Conservation (phyloP, 176 grass and related monocot genomes). For the Raddia guianensis region DNA sequence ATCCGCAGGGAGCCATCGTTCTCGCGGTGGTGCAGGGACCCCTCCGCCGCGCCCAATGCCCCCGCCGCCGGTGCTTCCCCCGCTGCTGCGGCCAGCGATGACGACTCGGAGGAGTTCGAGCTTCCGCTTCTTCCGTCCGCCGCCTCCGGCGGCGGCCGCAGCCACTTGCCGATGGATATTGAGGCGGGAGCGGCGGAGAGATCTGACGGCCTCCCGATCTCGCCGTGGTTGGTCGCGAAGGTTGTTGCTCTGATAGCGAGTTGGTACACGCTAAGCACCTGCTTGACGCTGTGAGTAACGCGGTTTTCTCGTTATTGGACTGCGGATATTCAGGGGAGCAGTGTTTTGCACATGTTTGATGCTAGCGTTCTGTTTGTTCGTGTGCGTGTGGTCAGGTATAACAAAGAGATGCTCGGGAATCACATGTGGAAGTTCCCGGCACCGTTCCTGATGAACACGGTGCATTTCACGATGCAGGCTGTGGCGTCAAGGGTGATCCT, state of each 20-base stretch:
- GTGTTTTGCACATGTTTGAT: slow-evolving; percentile 37
- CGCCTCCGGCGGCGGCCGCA: slow-evolving; percentile 15
- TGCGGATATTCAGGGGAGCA: slow-evolving; percentile 14
- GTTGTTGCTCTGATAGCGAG: slow-evolving; percentile 68
- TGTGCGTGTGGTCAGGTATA: slow-evolving; percentile 73
- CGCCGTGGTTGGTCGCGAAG: slow-evolving; percentile 64
- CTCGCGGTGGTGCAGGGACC: slow-evolving; percentile 84
- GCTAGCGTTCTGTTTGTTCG: slow-evolving; percentile 20
- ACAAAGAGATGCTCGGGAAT: slow-evolving; percentile 92
- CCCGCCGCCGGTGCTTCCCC: slow-evolving; percentile 33
- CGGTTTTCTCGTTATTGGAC: slow-evolving; percentile 28
- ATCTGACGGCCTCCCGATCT: slow-evolving; percentile 55
- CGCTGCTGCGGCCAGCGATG: slow-evolving; percentile 36
- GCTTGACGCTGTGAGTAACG: slow-evolving; percentile 84
- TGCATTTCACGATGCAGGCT: slow-evolving; percentile 98
- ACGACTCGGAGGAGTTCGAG: slow-evolving; percentile 78
- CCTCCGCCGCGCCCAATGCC: slow-evolving; percentile 27
- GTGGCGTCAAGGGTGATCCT: slow-evolving; percentile 68
- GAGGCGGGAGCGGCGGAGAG: slow-evolving; percentile 49
- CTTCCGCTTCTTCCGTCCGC: slow-evolving; percentile 59
- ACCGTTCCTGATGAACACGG: slow-evolving; percentile 94
- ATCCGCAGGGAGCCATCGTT: slow-evolving; percentile 92
- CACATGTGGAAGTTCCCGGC: slow-evolving; percentile 87
- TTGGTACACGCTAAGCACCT: slow-evolving; percentile 95
- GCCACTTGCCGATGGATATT: slow-evolving; percentile 62